phyloP scores from a whole-genome alignment of 2,329 filamentous ascomycete species.

The Colletotrichum cereale region DNA sequence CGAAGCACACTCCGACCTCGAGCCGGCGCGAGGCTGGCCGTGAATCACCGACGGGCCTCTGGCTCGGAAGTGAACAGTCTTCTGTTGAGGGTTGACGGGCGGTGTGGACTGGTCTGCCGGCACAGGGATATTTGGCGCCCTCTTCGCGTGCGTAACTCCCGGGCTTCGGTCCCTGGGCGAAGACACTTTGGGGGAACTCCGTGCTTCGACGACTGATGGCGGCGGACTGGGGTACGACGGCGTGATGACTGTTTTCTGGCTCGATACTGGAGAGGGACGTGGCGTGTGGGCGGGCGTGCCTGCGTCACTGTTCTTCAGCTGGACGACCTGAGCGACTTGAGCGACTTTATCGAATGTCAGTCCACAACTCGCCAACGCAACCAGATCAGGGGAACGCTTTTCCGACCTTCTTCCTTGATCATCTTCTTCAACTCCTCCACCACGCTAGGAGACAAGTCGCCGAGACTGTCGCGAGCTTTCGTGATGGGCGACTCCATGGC shows the following conservation, averaged over 20 bases:
- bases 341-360: conserved; percentile 26
- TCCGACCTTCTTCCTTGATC: conserved; percentile 43
- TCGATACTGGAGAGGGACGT: conserved; percentile 1
- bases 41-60: conserved; percentile 30
- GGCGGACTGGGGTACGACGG: conserved; percentile 29
- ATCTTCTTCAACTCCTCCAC: conserved; percentile 43
- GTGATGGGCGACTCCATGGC: background rate
- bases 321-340: conserved; percentile 28
- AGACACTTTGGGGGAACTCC: conserved; percentile 11
- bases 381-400: background rate
- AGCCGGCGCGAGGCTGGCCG: conserved; percentile 19
- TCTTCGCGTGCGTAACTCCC: background rate
- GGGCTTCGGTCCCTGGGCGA: conserved; percentile 25
- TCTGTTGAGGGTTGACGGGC: conserved; percentile 23
- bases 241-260: conserved; percentile 19
- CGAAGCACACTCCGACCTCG: background rate
- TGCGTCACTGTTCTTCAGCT: conserved; percentile 26
- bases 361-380: background rate
- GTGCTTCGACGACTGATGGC: background rate
- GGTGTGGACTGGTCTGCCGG: conserved; percentile 9
- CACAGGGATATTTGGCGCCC: background rate
- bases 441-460: conserved; percentile 38
- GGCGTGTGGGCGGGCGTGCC: conserved; percentile 9
- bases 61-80: conserved; percentile 29
- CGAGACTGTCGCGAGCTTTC: conserved; percentile 27